Base-by-base conservation (phyloP, 2,329 filamentous ascomycete genomes). In the Plectosphaerella plurivora region DNA sequence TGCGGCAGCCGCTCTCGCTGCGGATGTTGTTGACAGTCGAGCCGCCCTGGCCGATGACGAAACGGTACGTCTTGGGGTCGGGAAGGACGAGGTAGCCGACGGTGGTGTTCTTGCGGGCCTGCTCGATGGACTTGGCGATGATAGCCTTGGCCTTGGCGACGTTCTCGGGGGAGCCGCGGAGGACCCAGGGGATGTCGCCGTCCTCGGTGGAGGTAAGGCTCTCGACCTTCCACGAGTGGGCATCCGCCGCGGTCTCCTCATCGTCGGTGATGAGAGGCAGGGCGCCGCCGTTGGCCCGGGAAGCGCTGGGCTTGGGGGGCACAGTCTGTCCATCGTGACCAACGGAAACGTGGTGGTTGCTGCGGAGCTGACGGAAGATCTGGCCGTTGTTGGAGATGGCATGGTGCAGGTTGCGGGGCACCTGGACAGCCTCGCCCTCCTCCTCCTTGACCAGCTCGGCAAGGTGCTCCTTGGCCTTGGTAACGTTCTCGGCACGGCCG, bases 201-300 rank as follows among this genome's bases (percentile, higher is more conserved):
- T 84, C 79, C 56, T 85, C 83, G n/a, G 73, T 71, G 39, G 82
- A 80, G 24, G 70, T 65, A 48, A 73, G 73, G 65, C 91, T 84
- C 55, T 95, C 81, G 12, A 94, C 74, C 59, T 89, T 88, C 91
- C 92, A 99, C 2, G 88, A 90, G 74, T 96, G 86, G 20, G 78
- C 82, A 57, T 88, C 84, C 7, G 82, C 76, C 20, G 79, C 70
- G 12, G 79, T 73, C 14, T 84, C 82, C 1, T 82, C 80, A 50
- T 94, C 89, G 64, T 97, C 94, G 1, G 92, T 97, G 70, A 97
- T 97, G 60, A 99, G 73, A n/a, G 94, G 94, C 52, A 96, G 80
- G 39, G 83, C 72, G 47, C 76, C 79, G 45, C 81, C 83, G 57
- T 83, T 86, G 39, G 77, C 75, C 20, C 82, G 79, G 9, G 73